Evolutionary conservation across 257 asterid species (phyloP).

Genomic region (Penstemon eatonii): DNA sequence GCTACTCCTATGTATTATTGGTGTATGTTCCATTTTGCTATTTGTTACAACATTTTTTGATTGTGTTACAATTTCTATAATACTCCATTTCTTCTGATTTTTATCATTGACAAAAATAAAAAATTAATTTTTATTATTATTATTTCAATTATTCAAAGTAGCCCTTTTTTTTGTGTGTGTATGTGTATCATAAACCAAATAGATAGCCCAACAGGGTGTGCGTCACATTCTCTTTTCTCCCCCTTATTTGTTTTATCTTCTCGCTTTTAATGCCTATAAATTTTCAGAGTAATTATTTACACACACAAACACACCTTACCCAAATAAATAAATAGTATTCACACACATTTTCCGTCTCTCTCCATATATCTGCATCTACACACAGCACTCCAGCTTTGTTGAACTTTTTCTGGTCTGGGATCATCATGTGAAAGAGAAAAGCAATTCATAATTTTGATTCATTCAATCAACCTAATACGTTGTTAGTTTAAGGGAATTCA

Average conservation of each 20-base stretch:
- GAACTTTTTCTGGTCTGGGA: not conserved
- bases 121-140: no score
- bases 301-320: conserved; percentile 32
- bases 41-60: no score
- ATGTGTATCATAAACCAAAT: not conserved
- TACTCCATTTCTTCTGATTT: no score
- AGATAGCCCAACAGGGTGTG: not conserved
- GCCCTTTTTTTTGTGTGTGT: not conserved
- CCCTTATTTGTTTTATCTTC: conserved; percentile 6
- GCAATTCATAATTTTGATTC: no score
- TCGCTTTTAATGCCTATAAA: not conserved
- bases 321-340: conserved; percentile 29
- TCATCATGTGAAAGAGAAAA: not conserved
- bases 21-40: no score
- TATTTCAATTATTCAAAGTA: not conserved
- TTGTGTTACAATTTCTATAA: no score
- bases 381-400: not conserved
- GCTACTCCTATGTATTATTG: no score
- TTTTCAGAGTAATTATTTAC: not conserved
- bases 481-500: not conserved
- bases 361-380: conserved; percentile 30
- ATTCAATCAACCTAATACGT: no score
- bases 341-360: conserved; percentile 25
- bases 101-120: no score
- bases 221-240: no score